Evolutionary conservation across 1,284 basidiomycete species (phyloP), one percentile per base, ranked within the genome.

Genomic region (Ceratorhiza oryzae-sativae): DNA sequence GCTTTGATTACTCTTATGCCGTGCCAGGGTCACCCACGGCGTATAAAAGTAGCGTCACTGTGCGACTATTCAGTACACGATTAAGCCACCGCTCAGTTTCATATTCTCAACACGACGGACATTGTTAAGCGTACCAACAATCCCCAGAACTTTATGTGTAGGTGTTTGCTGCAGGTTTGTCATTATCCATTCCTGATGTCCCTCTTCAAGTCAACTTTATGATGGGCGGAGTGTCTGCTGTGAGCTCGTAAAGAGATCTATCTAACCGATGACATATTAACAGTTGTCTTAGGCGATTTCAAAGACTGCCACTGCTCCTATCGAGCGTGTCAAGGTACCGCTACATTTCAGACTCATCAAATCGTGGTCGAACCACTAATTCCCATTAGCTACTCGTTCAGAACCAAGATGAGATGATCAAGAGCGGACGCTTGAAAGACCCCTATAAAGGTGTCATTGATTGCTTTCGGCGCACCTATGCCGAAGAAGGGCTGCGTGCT

Each of bases 341-440:
- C 53, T 6, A 32, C 71, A 34, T 63, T 63, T 71, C 60, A 49
- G 32, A 15, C n/a, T 13, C 4, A 6, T 53, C 9, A 18, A 53
- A 53, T 15, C 32, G 39, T 46, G 25, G 62, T 41, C 15, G 42
- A 60, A 30, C 32, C 48, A 70, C 46, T 5, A 42, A 46, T 20
- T 39, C 30, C 15, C 32, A 23, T 49, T 75, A 86, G 90, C 89
- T 98, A 80, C 86, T 98, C 81, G 93, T 98, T 77, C 95, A 98
- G 85, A 98, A 98, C 86, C 95, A 98, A 86, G 92, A 93, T 87
- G 92, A 93, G 85, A 94, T 94, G 92, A 96, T 97, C 86, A 97
- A 97, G 87, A 94, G 96, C 84, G 94, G 94, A 79, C 94, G 94
- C 87, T 90, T 97, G 74, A 83, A 92, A 70, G 82, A 86, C 76